Base-by-base conservation (phyloP, 2,329 filamentous ascomycete species). In the Ceratocystis papillata region DNA sequence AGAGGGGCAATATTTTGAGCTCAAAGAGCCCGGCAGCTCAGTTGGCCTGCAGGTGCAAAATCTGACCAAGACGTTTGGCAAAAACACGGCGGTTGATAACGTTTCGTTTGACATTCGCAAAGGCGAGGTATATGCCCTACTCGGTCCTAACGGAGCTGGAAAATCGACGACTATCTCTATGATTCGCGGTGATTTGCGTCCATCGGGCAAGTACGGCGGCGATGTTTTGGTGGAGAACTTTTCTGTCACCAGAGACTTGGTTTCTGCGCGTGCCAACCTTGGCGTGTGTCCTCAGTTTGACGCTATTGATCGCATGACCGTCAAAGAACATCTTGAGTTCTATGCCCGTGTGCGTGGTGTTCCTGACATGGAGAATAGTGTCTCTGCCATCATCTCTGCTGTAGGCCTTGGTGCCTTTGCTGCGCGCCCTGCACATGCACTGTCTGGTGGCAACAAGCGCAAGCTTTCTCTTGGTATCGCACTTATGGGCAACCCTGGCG, bases 231-330 rank as follows among this genome's bases (percentile, higher is more conserved):
- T 96, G 46, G 89, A 96, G 72, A 81, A 87, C 69, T 82, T 85
- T 5, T 90, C 88, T 5, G 87, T 96, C 61, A 84, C 83, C n/a
- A 81, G 80, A 64, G 82, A 87, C 69, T 84, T 90, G 12, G 85
- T 88, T 0, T 80, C 82, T 1, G 92, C 91, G 2, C 83, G 92
- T 62, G 79, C 83, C 1, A 83, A 90, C 70, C 81, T 96, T 0
- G 93, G 93, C n/a, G 92, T 96, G 0, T 96, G 92, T 71, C 92
- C 93, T 0, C 92, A 91, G 74, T 87, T 88, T 70, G 88, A 91
- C 72, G 92, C 92, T 7, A 87, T 96, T 77, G 93, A 96, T 74
- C 82, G 87, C 64, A 92, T 96, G 89, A 95, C 91, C 0, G 90
- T 95, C 0, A 77, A 84, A 1, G 91, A 97, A 73, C 92, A 96